These are phyloP conservation scores for Starmera stellimalicola DNA, from an alignment of 1,139 yeast genomes.

Conservation along the genomic window DNA sequence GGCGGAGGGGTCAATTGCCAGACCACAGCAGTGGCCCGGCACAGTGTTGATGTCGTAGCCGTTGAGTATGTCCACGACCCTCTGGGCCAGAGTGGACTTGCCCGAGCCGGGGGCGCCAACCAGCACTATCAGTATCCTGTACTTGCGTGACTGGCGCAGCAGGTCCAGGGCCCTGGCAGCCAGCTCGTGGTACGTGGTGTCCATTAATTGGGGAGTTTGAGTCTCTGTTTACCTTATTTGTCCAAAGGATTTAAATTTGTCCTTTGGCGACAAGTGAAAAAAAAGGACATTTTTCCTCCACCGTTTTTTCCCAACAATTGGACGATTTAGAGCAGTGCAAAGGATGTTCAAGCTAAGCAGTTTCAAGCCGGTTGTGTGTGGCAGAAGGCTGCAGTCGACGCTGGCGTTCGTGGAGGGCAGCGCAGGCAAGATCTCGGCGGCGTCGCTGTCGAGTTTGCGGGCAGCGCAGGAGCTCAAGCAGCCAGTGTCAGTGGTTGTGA, in stretches of 20 bases:
- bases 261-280: no score
- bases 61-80: slow-evolving; percentile 34
- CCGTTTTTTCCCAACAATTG: no score
- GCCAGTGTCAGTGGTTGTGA: slow-evolving; percentile 53
- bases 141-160: slow-evolving; percentile 24
- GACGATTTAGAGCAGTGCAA: no score
- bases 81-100: slow-evolving; percentile 55
- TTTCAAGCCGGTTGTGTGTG: no score
- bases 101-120: slow-evolving; percentile 85
- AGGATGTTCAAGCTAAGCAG: not conserved
- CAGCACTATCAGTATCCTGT: slow-evolving; percentile 44
- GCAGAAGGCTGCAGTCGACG: slow-evolving; percentile 42
- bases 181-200: slow-evolving; percentile 20
- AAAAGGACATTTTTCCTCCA: no score
- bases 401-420: slow-evolving; percentile 61
- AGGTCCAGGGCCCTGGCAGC: slow-evolving; percentile 22
- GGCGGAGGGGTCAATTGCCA: no score
- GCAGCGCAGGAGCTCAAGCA: slow-evolving; percentile 61
- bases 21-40: no score
- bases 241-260: no score
- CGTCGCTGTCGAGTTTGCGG: slow-evolving; percentile 54
- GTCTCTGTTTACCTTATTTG: no score
- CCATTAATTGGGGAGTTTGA: no score
- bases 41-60: slow-evolving; percentile 5
- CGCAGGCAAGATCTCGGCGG: slow-evolving; percentile 46